These are phyloP conservation scores for Stachybotrys elegans DNA, from an alignment of 2,329 filamentous ascomycete species.

Conservation along the genomic window DNA sequence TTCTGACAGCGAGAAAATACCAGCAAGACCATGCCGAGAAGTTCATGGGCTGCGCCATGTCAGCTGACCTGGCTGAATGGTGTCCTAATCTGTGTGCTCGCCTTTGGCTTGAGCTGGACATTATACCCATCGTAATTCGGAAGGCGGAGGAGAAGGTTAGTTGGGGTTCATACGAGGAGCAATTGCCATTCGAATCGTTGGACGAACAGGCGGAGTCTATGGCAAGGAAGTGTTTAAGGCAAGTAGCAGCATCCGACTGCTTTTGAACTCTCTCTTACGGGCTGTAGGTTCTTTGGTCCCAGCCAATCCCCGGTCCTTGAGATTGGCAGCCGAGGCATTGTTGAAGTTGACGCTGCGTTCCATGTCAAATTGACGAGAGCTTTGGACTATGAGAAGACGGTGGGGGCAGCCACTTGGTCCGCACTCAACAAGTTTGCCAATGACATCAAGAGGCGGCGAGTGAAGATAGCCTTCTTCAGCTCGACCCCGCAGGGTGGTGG, in stretches of 20 bases:
- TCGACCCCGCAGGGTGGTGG: slow-evolving; percentile 75
- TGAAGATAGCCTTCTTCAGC: slow-evolving; percentile 74
- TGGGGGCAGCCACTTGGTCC: slow-evolving; percentile 59
- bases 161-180: slow-evolving; percentile 46
- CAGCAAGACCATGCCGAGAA: slow-evolving; percentile 64
- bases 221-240: slow-evolving; percentile 73
- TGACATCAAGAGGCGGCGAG: slow-evolving; percentile 56
- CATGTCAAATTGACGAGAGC: slow-evolving; percentile 53
- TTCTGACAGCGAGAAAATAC: slow-evolving; percentile 53
- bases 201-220: slow-evolving; percentile 81
- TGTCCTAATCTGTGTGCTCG: slow-evolving; percentile 63
- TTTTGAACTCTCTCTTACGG: background rate
- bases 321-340: slow-evolving; percentile 61
- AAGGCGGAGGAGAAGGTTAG: slow-evolving; percentile 35
- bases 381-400: slow-evolving; percentile 56
- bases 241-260: slow-evolving; percentile 22
- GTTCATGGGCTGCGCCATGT: slow-evolving; percentile 69
- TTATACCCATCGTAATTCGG: slow-evolving; percentile 64
- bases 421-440: slow-evolving; percentile 58
- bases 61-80: slow-evolving; percentile 50
- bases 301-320: slow-evolving; percentile 63
- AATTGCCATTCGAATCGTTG: slow-evolving; percentile 23
- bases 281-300: slow-evolving; percentile 62
- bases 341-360: slow-evolving; percentile 65
- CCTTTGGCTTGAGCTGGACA: slow-evolving; percentile 72